Base-by-base conservation (phyloP, 805 yeast genomes). In the Ogataea methylovora region DNA sequence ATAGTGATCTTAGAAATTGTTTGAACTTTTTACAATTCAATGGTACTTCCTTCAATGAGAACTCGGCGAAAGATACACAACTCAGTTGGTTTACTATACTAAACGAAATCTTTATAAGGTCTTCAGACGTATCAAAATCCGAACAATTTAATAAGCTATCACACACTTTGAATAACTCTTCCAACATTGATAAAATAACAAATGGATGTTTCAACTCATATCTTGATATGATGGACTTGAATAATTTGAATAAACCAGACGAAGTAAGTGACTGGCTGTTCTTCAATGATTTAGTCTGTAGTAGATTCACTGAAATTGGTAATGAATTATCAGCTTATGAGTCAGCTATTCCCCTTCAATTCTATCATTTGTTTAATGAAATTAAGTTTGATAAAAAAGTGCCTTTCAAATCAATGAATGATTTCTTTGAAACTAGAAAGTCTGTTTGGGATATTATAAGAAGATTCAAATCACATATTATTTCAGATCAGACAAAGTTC, bases 1-100 rank as follows among this genome's bases (percentile, higher is more conserved):
- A 84, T 42, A 84, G 84, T 27, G 98, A 90, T 58, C 67, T 92
- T 14, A 64, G 98, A 44, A 84, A 86, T 19, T 82, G 95, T 55
- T 65, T 90, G 26, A 90, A 90, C 49, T 73, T 79, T 46, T 53
- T 90, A 25, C 97, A 90, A 45, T 88, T 90, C 49, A 67, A 63
- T 28, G 58, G 61, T 15, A 44, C 50, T 17, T 47, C 15, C n/a
- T 8, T 45, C 12, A 20, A 10, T 30, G 29, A 24, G 4, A 11
- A 40, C 2, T 16, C 17, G 9, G 39, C 35, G 24, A 84, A 82
- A 53, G 95, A 86, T 55, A 46, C 63, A 9, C 76, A 71, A 34
- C 42, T 73, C 30, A 69, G 80, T 16, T 84, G 94, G 94, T 81
- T 67, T 45, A 54, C 69, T 12, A 56, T 82, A 23, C 77, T 82